A percentile compares a stretch with the other conserved stretches of the same genome.
phyloP scores from a whole-genome alignment of 1,284 basidiomycete species.

The Lentinula novae-zelandiae region DNA sequence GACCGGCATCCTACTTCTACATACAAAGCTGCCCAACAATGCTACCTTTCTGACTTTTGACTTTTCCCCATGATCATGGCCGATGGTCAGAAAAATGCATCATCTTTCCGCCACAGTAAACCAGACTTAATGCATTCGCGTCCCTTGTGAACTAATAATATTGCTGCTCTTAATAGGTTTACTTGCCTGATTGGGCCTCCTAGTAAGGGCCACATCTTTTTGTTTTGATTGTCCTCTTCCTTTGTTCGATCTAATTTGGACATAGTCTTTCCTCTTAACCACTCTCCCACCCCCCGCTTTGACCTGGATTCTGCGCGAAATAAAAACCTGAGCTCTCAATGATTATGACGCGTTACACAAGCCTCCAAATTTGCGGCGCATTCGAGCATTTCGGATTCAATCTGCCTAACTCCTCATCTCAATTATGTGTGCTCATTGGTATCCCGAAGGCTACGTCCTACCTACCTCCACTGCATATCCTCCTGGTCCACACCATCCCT shows the following conservation, averaged over 20 bases:
- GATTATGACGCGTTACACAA: background rate
- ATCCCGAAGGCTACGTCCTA: conserved; percentile 9
- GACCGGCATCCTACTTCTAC: too few species aligned
- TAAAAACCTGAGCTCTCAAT: background rate
- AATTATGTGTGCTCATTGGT: conserved; percentile 8
- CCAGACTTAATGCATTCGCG: too few species aligned
- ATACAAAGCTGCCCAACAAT: too few species aligned
- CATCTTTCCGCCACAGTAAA: background rate
- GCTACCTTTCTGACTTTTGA: too few species aligned
- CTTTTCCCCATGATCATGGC: too few species aligned
- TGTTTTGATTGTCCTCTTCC: background rate
- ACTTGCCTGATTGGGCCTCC: background rate
- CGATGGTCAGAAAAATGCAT: too few species aligned
- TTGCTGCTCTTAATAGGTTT: background rate
- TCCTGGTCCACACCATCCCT: conserved; percentile 10
- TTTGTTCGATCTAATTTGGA: background rate
- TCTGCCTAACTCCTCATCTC: background rate
- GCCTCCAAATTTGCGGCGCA: background rate
- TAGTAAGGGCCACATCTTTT: background rate
- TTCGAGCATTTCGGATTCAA: background rate
- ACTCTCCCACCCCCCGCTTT: background rate
- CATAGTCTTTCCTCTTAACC: background rate
- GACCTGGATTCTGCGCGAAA: background rate
- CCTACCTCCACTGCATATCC: conserved; percentile 8
- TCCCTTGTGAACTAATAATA: background rate